These are phyloP conservation scores for Calamus simplicifolius DNA, from an alignment of 176 grass and related monocot genomes.

Conservation along the genomic window DNA sequence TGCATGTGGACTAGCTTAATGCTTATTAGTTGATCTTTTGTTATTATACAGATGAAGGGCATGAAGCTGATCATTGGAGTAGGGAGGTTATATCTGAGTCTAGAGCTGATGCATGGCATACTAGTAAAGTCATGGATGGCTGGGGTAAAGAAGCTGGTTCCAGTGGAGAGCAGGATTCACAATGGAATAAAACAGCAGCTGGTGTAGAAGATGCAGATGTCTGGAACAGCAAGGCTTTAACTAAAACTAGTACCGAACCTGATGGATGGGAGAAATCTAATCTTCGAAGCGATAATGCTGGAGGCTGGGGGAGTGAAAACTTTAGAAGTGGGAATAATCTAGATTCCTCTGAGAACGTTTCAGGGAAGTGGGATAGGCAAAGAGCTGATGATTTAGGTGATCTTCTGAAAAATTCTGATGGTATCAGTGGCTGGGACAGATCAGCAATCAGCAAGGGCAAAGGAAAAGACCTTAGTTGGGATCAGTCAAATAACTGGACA, in stretches of 20 bases:
- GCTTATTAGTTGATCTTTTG: too few relatives aligned
- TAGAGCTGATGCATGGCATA: constrained; percentile 2
- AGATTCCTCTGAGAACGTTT: too few relatives aligned
- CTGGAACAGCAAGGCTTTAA: constrained; percentile 27
- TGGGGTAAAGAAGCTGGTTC: constrained; percentile 26
- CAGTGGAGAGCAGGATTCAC: constrained; percentile 1
- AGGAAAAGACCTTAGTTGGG: constrained; percentile 37
- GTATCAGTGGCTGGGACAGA: constrained; percentile 38
- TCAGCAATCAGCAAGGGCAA: constrained; percentile 20
- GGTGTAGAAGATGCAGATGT: constrained; percentile 7
- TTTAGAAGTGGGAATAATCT: too few relatives aligned
- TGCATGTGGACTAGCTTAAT: too few relatives aligned
- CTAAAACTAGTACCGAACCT: constrained; percentile 18
- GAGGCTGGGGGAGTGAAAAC: constrained; percentile 1
- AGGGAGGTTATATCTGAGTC: constrained; percentile 23
- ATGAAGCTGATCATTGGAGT: constrained; percentile 18
- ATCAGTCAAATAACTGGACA: constrained; percentile 7
- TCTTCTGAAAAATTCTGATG: constrained; percentile 9
- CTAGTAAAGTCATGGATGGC: constrained; percentile 12
- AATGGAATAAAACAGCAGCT: constrained; percentile 3
- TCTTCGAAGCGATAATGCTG: constrained; percentile 6
- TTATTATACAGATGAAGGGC: background rate
- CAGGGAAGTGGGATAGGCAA: too few relatives aligned
- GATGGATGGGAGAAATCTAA: constrained; percentile 36
- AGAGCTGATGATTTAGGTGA: too few relatives aligned